Percentiles rank a stretch among this genome's conserved stretches.
Conservation (phyloP, 176 grass and related monocot species). For the Oryza officinalis region DNA sequence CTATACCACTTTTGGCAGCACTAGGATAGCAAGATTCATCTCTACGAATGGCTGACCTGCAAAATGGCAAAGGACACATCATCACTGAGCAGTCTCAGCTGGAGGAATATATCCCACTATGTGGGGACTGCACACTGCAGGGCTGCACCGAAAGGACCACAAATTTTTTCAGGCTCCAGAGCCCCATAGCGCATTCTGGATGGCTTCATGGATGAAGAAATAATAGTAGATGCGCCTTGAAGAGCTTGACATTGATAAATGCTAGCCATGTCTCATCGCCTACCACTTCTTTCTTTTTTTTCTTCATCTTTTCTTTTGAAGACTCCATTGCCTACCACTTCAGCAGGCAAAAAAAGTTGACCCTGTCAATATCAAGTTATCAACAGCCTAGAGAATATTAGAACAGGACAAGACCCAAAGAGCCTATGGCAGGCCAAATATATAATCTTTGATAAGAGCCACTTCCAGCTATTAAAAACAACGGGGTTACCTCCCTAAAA, state of each 20-base stretch:
- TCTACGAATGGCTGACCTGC: not conserved
- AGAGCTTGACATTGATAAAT: not conserved
- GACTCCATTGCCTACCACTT: constrained; percentile 27
- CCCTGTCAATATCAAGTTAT: not conserved
- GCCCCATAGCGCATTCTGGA: constrained; percentile 18
- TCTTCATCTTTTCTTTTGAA: not conserved
- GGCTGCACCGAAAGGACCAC: constrained; percentile 24
- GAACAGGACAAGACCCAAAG: not conserved
- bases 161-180: not conserved
- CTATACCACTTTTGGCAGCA: not conserved
- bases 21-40: not conserved
- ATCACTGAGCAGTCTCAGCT: not conserved
- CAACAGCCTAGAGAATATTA: constrained; percentile 16
- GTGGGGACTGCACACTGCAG: not conserved
- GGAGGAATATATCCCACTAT: constrained; percentile 13
- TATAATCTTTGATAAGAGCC: constrained; percentile 12
- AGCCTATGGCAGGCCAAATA: constrained; percentile 14
- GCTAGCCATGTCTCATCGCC: not conserved
- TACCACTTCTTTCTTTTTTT: not conserved
- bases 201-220: not conserved
- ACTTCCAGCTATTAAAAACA: constrained; percentile 17
- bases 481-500: too few species aligned
- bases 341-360: not conserved
- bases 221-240: not conserved
- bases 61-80: constrained; percentile 1